Base-by-base conservation (phyloP, 2,329 filamentous ascomycete species). In the Phialophora expanda region DNA sequence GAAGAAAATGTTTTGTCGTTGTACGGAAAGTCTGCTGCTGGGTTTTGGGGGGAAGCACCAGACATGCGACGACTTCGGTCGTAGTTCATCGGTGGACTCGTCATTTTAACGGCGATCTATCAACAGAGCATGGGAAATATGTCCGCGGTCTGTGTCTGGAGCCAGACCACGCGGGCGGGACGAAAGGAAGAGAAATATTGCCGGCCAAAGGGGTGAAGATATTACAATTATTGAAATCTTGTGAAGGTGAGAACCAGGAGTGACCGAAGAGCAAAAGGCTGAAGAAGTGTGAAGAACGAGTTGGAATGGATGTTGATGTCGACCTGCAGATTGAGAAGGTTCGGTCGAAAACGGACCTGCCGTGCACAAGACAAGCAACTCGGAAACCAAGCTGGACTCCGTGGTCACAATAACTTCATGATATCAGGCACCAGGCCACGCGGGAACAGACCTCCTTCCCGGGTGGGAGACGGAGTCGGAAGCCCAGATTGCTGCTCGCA, bases 61-160 rank as follows among this genome's bases (percentile, higher is more conserved):
- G 55, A 46, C 53, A 62, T 65, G 17, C 50, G 51, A 34, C 66
- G 62, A 38, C 55, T 65, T 9, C 59, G 62, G 30, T 67, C 66
- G 41, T 65, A 58, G 48, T 67, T 67, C 56, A 62, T 54, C 38
- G 63, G 48, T 12, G 62, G 61, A 26, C 62, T 65, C 48, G 66
- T 62, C 66, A 67, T 67, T 30, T 46, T 46, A 2, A 24, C 22
- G 50, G 22, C 3, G 11, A 24, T 24, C 12, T 41, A 24, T 61
- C 58, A 53, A 38, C 58, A 61, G 30, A 24, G 30, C 58, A 61
- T 61, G 48, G 48, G 48, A 51, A 26, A 51, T 51, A 17, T 26
- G 20, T 7, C 8, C 48, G 24, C 48, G 48, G 48, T 22, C 11
- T 17, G 12, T n/a, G 38, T 44, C 38, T 24, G 20, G 20, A 11